Evolutionary conservation across 345 rosid species (phyloP).

Genomic region (Theobroma cacao): DNA sequence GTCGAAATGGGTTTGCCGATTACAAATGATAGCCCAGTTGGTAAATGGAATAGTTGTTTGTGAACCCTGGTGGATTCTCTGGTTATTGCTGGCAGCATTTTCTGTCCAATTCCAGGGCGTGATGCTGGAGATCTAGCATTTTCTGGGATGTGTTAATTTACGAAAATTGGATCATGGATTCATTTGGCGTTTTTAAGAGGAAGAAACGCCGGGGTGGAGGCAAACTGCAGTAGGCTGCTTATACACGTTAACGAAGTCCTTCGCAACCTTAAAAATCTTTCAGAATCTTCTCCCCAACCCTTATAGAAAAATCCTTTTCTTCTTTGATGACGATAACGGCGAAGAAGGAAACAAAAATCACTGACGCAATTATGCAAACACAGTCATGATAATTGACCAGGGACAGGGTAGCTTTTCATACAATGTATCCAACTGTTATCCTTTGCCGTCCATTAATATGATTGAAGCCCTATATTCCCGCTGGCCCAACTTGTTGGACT

Average conservation of each 20-base stretch:
- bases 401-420: too few species aligned
- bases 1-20: conserved; percentile 7
- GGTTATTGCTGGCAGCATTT: background rate
- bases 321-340: too few species aligned
- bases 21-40: background rate
- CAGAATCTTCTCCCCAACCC: too few species aligned
- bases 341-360: too few species aligned
- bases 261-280: too few species aligned
- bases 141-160: background rate
- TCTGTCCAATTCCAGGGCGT: background rate
- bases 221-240: background rate
- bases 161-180: background rate
- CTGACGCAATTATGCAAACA: too few species aligned
- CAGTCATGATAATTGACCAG: too few species aligned
- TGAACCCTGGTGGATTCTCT: background rate
- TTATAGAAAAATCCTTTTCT: too few species aligned
- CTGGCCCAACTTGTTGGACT: background rate
- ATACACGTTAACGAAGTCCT: too few species aligned
- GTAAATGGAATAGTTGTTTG: background rate
- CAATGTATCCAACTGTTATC: background rate
- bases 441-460: background rate
- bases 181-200: background rate
- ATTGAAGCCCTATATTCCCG: background rate
- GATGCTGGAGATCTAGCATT: background rate
- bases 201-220: background rate